Evolutionary conservation across 129 eudicot species (phyloP).

Genomic region (Dittrichia graveolens): DNA sequence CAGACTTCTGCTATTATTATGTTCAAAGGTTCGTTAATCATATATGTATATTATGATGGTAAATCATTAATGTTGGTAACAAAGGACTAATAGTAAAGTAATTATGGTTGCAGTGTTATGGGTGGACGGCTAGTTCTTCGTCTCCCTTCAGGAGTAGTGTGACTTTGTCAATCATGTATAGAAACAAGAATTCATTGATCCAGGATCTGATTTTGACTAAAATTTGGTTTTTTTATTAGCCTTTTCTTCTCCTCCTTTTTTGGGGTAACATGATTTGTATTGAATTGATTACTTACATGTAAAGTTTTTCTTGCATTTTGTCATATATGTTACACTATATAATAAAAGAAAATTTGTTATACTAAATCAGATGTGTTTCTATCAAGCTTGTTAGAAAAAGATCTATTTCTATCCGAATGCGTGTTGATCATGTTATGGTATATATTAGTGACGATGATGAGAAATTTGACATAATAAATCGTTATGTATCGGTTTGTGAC

Average conservation of each 20-base stretch:
- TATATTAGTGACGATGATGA: no score
- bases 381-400: not conserved
- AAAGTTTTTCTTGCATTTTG: conserved; percentile 21
- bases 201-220: not conserved
- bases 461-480: no score
- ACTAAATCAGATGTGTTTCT: not conserved
- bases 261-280: not conserved
- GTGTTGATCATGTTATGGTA: no score
- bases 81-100: not conserved
- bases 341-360: not conserved
- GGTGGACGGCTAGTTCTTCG: conserved; percentile 55
- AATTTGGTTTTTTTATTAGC: not conserved
- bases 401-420: no score
- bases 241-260: not conserved
- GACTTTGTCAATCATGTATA: conserved; percentile 26
- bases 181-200: not conserved
- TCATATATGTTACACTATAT: not conserved
- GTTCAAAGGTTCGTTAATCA: conserved; percentile 41
- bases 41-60: not conserved
- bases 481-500: no score
- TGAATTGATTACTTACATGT: conserved; percentile 17
- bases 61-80: not conserved
- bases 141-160: conserved; percentile 64
- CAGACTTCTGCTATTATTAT: conserved; percentile 55
- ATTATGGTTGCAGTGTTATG: conserved; percentile 43